A percentile compares a stretch with the other conserved stretches of the same genome.
Evolutionary conservation across 2,329 filamentous ascomycete genomes (phyloP).

Genomic region (Fusarium annulatum): DNA sequence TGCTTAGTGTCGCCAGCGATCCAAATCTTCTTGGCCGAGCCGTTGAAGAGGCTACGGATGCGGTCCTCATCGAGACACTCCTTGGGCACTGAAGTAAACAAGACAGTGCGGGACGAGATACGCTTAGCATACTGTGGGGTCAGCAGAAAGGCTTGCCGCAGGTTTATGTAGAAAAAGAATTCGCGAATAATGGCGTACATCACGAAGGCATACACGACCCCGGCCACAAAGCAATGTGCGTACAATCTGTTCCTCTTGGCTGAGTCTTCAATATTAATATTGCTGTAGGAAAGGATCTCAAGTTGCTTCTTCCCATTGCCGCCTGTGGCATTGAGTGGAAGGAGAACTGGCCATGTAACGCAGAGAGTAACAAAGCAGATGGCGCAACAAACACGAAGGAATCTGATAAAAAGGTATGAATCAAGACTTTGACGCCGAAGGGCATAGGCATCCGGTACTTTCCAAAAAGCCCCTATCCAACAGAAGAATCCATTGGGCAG

Average conservation of each 20-base stretch:
- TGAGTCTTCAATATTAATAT: slow-evolving; percentile 55
- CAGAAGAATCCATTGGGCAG: slow-evolving; percentile 67
- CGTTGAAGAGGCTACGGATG: slow-evolving; percentile 81
- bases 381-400: slow-evolving; percentile 78
- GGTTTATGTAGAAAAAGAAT: slow-evolving; percentile 90
- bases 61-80: slow-evolving; percentile 79
- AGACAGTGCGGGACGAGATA: slow-evolving; percentile 90
- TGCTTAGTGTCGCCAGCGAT: slow-evolving; percentile 78
- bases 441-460: slow-evolving; percentile 77
- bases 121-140: slow-evolving; percentile 84
- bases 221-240: slow-evolving; percentile 83
- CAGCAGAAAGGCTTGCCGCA: slow-evolving; percentile 91
- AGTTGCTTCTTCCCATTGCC: slow-evolving; percentile 73
- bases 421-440: slow-evolving; percentile 90
- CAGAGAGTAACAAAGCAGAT: slow-evolving; percentile 83
- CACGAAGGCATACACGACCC: slow-evolving; percentile 86
- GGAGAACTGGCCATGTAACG: slow-evolving; percentile 87
- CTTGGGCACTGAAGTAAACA: slow-evolving; percentile 86
- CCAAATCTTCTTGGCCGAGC: slow-evolving; percentile 81
- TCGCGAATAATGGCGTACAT: slow-evolving; percentile 91
- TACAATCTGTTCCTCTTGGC: slow-evolving; percentile 74
- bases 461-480: slow-evolving; percentile 72
- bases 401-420: slow-evolving; percentile 87
- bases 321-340: slow-evolving; percentile 83
- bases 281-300: slow-evolving; percentile 53